Conservation (phyloP, 805 yeast species). For the Lipomyces chichibuensis region DNA sequence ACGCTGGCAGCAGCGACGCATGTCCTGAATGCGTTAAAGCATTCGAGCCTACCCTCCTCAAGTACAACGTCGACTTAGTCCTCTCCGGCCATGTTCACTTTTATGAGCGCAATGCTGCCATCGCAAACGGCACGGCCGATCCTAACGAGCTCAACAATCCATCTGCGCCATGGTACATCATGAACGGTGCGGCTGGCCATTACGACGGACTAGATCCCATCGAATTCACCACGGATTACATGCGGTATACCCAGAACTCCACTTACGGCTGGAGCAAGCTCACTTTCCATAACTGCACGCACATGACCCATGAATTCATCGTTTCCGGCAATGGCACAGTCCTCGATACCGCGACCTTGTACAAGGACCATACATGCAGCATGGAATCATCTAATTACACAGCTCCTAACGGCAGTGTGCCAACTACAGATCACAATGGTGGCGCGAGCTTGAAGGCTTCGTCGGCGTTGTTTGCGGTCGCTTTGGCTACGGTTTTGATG, state of each 20-base stretch:
- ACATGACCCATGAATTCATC: constrained; percentile 42
- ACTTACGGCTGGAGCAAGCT: constrained; percentile 41
- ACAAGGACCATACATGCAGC: constrained; percentile 34
- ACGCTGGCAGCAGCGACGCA: constrained; percentile 21
- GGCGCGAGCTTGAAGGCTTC: neutral
- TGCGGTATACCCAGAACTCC: constrained; percentile 8
- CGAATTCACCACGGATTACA: neutral
- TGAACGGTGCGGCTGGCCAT: constrained; percentile 42
- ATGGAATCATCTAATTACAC: neutral
- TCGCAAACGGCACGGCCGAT: constrained; percentile 34
- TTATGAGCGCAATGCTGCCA: constrained; percentile 38
- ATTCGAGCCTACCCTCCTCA: constrained; percentile 36
- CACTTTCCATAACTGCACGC: constrained; percentile 43
- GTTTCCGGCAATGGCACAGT: constrained; percentile 38
- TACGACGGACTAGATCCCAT: constrained; percentile 39
- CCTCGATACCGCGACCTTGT: constrained; percentile 40
- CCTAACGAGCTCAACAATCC: constrained; percentile 40
- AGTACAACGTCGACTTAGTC: constrained; percentile 38
- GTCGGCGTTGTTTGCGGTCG: neutral
- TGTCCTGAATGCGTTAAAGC: constrained; percentile 17
- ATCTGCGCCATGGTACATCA: constrained; percentile 40
- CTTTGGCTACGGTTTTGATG: neutral
- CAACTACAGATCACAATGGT: neutral
- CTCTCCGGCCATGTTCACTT: constrained; percentile 40
- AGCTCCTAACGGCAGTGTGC: neutral